These are phyloP conservation scores for Fusarium nanum DNA, from an alignment of 2,329 filamentous ascomycete species.

Conservation along the genomic window DNA sequence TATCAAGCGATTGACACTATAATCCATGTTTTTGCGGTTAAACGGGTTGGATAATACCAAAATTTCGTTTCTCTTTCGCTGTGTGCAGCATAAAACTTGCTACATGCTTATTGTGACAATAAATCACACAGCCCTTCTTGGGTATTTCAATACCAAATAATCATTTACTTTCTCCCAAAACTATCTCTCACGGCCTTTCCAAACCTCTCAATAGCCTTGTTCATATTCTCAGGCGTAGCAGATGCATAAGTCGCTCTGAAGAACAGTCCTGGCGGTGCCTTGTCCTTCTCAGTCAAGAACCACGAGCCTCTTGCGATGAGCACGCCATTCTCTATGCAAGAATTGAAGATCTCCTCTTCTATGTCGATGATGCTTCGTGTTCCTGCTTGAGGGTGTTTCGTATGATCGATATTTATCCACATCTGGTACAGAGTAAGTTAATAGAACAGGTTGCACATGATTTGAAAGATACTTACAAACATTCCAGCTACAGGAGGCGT, in stretches of 20 bases:
- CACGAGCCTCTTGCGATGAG: slow-evolving; percentile 87
- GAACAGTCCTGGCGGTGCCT: slow-evolving; percentile 74
- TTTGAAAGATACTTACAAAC: slow-evolving; percentile 76
- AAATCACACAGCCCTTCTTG: not conserved
- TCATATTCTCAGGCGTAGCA: slow-evolving; percentile 77
- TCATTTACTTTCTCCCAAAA: slow-evolving; percentile 54
- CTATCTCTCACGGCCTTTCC: slow-evolving; percentile 76
- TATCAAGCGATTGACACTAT: not conserved
- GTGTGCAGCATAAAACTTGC: not conserved
- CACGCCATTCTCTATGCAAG: slow-evolving; percentile 79
- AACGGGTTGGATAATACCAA: not conserved
- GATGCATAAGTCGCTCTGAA: slow-evolving; percentile 93
- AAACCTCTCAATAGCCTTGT: slow-evolving; percentile 78
- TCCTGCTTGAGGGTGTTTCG: slow-evolving; percentile 70
- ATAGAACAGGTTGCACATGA: not conserved
- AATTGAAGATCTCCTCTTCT: slow-evolving; percentile 88
- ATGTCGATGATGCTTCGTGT: slow-evolving; percentile 70
- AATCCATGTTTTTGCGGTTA: not conserved
- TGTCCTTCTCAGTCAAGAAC: slow-evolving; percentile 82
- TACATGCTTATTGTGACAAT: not conserved
- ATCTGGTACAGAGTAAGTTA: slow-evolving; percentile 57
- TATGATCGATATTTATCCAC: slow-evolving; percentile 78
- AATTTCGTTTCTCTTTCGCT: not conserved
- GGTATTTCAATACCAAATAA: not conserved
- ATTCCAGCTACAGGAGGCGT: slow-evolving; percentile 85